A percentile compares a stretch with the other conserved stretches of the same genome.
Evolutionary conservation across 805 yeast genomes (phyloP).

Genomic region (Teunomyces kruisii): DNA sequence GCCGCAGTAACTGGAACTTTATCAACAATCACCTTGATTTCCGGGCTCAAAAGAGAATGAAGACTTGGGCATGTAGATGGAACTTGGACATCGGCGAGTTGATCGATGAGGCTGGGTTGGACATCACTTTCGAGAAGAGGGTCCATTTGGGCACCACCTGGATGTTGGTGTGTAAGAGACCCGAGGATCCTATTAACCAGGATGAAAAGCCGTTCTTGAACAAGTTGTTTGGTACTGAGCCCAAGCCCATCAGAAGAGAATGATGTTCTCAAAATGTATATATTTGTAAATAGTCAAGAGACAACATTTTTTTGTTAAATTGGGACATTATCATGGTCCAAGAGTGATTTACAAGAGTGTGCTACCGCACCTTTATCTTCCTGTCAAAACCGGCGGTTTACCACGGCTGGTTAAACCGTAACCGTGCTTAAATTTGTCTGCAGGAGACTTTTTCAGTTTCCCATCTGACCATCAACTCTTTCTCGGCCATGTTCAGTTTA

Average conservation of each 20-base stretch:
- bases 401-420: not conserved
- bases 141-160: conserved; percentile 92
- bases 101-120: conserved; percentile 79
- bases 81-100: conserved; percentile 90
- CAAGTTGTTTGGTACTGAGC: conserved; percentile 40
- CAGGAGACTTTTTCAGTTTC: not conserved
- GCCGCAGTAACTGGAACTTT: conserved; percentile 76
- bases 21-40: conserved; percentile 80
- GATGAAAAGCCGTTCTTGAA: conserved; percentile 44
- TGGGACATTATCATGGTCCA: not conserved
- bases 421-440: not conserved
- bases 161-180: conserved; percentile 73
- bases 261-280: not conserved
- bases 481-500: not conserved
- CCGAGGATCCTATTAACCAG: conserved; percentile 57
- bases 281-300: conserved; percentile 6
- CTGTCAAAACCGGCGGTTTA: too few relatives aligned
- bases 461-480: not conserved
- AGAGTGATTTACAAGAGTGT: too few relatives aligned
- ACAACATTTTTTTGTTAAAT: too few relatives aligned
- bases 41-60: conserved; percentile 78
- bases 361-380: too few relatives aligned
- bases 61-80: conserved; percentile 98
- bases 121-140: conserved; percentile 74
- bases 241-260: conserved; percentile 23